These are phyloP conservation scores for Aureobasidium sp. DNA, from an alignment of 2,329 filamentous ascomycete genomes.

Conservation along the genomic window DNA sequence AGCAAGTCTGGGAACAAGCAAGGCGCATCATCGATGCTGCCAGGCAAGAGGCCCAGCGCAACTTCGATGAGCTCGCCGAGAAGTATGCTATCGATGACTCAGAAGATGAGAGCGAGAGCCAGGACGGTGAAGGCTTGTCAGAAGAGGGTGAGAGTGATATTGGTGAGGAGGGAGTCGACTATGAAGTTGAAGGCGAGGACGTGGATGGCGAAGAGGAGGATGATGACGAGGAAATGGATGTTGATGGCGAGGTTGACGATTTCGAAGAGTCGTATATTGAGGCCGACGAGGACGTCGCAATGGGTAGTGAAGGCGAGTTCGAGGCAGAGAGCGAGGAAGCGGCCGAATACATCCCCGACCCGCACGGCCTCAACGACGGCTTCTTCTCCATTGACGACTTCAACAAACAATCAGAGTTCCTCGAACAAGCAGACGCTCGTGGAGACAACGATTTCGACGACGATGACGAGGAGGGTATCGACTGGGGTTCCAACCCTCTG, in stretches of 20 bases:
- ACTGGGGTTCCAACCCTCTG: slow-evolving; percentile 78
- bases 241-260: slow-evolving; percentile 28
- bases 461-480: slow-evolving; percentile 70
- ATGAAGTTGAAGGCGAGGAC: slow-evolving; percentile 23
- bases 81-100: slow-evolving; percentile 15
- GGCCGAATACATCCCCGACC: slow-evolving; percentile 59
- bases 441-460: slow-evolving; percentile 55
- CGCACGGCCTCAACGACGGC: slow-evolving; percentile 84
- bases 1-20: slow-evolving; percentile 92
- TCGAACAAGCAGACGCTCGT: slow-evolving; percentile 75
- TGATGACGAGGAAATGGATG: slow-evolving; percentile 22
- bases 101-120: slow-evolving; percentile 25
- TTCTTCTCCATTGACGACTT: slow-evolving; percentile 98
- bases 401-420: slow-evolving; percentile 84
- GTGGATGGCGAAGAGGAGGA: slow-evolving; percentile 27
- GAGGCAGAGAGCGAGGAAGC: slow-evolving; percentile 43
- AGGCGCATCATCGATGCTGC: slow-evolving; percentile 68
- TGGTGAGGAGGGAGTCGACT: slow-evolving; percentile 28
- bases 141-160: slow-evolving; percentile 30
- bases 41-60: slow-evolving; percentile 44
- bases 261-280: slow-evolving; percentile 36
- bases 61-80: slow-evolving; percentile 29
- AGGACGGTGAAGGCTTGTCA: slow-evolving; percentile 26
- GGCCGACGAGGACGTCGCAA: slow-evolving; percentile 23
- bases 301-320: slow-evolving; percentile 23